phyloP scores from a whole-genome alignment of 352 stramenopile genomes.

The Phytopythium aichiense region DNA sequence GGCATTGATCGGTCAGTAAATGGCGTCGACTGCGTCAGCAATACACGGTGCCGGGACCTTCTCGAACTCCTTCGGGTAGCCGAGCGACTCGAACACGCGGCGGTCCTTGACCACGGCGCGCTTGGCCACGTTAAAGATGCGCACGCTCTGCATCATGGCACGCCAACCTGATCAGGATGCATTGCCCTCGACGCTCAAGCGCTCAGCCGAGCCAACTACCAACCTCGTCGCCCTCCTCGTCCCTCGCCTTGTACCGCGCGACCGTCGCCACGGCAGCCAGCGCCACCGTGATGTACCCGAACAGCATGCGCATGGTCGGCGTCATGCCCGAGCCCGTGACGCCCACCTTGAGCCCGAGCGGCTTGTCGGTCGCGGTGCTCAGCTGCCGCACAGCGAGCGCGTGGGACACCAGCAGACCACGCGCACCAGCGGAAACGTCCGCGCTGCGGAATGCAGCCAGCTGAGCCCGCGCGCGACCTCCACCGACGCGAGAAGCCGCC shows the following conservation, averaged over 20 bases:
- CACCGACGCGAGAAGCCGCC: slow-evolving; percentile 6
- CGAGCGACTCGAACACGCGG: slow-evolving; percentile 64
- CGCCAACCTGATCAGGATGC: not conserved
- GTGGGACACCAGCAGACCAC: not conserved
- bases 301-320: slow-evolving; percentile 50
- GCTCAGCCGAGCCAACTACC: not conserved
- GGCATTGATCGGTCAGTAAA: not conserved
- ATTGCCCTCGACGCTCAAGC: not conserved
- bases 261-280: slow-evolving; percentile 53
- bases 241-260: slow-evolving; percentile 54
- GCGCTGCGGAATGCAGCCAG: not conserved
- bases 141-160: slow-evolving; percentile 33
- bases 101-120: slow-evolving; percentile 70
- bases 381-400: slow-evolving; percentile 11
- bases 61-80: slow-evolving; percentile 73
- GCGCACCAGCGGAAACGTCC: too few species aligned
- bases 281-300: slow-evolving; percentile 48
- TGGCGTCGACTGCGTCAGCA: not conserved
- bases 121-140: slow-evolving; percentile 76
- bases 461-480: not conserved
- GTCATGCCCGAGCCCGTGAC: slow-evolving; percentile 24
- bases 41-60: slow-evolving; percentile 8
- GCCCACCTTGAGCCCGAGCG: slow-evolving; percentile 46
- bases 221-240: slow-evolving; percentile 52
- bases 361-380: slow-evolving; percentile 15